phyloP scores from a whole-genome alignment of 345 rosid species.

The Citrus mangshanensis region DNA sequence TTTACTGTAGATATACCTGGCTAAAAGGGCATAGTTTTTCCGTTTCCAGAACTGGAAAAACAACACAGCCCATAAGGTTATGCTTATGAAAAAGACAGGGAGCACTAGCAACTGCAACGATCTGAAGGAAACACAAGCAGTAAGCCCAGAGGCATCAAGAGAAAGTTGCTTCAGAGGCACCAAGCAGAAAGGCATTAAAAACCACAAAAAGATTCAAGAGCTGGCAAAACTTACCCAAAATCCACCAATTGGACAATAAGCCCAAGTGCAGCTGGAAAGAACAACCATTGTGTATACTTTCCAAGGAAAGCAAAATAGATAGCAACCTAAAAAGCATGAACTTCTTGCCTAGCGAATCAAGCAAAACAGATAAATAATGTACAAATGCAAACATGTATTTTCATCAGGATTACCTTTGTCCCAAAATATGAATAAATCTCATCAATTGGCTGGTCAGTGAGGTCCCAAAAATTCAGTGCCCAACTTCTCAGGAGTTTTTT shows the following conservation, averaged over 20 bases:
- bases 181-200: neutral
- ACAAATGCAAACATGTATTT: neutral
- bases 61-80: slow-evolving; percentile 78
- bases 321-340: slow-evolving; percentile 56
- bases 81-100: slow-evolving; percentile 65
- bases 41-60: slow-evolving; percentile 98
- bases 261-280: slow-evolving; percentile 77
- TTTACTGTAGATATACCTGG: slow-evolving; percentile 43
- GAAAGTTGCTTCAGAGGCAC: slow-evolving; percentile 4
- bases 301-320: slow-evolving; percentile 86
- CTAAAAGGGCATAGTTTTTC: slow-evolving; percentile 72
- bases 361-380: neutral
- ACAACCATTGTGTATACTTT: slow-evolving; percentile 81
- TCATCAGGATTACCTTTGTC: slow-evolving; percentile 51
- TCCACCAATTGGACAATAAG: slow-evolving; percentile 60
- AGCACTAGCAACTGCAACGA: slow-evolving; percentile 70
- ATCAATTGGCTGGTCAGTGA: slow-evolving; percentile 78
- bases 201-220: neutral
- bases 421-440: slow-evolving; percentile 83
- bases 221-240: slow-evolving; percentile 50
- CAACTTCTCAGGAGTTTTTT: slow-evolving; percentile 67
- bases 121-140: slow-evolving; percentile 34
- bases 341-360: slow-evolving; percentile 13
- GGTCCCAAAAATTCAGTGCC: slow-evolving; percentile 77
- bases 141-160: neutral